Conservation (phyloP, 768 basidiomycete species). For the Dioszegia hungarica region DNA sequence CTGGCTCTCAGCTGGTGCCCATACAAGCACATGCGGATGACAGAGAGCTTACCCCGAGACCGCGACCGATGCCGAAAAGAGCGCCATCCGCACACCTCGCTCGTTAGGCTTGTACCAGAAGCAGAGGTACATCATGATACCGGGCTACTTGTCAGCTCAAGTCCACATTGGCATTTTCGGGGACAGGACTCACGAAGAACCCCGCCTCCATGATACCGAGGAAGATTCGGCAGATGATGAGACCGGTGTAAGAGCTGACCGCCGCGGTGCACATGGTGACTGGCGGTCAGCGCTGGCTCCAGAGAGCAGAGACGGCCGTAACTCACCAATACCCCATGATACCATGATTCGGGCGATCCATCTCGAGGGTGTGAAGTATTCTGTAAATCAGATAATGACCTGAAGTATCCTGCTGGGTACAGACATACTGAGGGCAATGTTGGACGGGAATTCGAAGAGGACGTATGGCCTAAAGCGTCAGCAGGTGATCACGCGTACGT, state of each 20-base stretch:
- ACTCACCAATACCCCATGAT: conserved; percentile 28
- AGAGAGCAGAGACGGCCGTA: neutral
- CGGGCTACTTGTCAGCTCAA: conserved; percentile 17
- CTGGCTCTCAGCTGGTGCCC: neutral
- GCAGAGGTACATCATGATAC: conserved; percentile 29
- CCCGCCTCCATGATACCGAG: conserved; percentile 45
- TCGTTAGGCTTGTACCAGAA: conserved; percentile 25
- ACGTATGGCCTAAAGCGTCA: conserved; percentile 26
- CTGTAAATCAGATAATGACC: neutral
- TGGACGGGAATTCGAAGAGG: conserved; percentile 32
- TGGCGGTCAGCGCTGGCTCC: neutral
- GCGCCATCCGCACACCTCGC: conserved; percentile 9
- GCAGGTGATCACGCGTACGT: neutral
- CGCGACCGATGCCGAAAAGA: conserved; percentile 13
- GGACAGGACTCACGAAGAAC: conserved; percentile 23
- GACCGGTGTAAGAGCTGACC: conserved; percentile 27
- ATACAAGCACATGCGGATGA: neutral
- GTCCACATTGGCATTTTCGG: too few relatives aligned
- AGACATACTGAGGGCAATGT: conserved; percentile 15
- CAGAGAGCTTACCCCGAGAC: conserved; percentile 2
- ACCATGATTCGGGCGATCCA: conserved; percentile 36
- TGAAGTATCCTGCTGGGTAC: neutral
- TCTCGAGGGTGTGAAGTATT: conserved; percentile 25
- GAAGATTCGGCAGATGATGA: conserved; percentile 45
- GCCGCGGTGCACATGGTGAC: conserved; percentile 39